Conservation (phyloP, 169 alveolate species). For the Plasmodium coatneyi region DNA sequence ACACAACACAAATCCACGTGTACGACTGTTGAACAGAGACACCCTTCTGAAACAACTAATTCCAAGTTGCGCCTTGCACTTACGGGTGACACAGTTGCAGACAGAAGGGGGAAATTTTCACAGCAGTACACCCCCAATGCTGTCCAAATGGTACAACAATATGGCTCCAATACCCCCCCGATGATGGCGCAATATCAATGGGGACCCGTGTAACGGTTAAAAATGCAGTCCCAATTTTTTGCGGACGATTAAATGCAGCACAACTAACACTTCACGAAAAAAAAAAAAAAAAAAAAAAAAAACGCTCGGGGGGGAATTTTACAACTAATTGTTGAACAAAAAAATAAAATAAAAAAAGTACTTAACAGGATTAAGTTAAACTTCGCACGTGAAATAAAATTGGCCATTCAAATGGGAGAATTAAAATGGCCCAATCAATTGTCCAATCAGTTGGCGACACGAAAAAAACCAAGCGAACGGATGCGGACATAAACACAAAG, state of each 20-base stretch:
- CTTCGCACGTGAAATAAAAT: neutral
- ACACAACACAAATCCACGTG: neutral
- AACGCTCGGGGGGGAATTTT: neutral
- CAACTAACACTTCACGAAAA: neutral
- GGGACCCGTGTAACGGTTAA: neutral
- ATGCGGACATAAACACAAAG: neutral
- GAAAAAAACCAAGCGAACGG: neutral
- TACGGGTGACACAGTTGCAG: neutral
- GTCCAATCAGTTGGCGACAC: neutral
- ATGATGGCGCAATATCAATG: neutral
- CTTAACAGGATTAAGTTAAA: neutral
- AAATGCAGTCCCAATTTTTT: neutral
- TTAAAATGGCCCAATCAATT: neutral
- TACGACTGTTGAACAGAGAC: neutral
- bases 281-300: slow-evolving; percentile 25
- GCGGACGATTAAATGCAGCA: neutral
- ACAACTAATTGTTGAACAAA: slow-evolving; percentile 24
- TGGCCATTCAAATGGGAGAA: neutral
- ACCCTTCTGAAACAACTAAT: neutral
- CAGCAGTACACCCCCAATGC: neutral
- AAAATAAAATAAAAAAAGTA: neutral
- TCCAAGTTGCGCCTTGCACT: slow-evolving; percentile 3
- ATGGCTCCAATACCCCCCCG: neutral
- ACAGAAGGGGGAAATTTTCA: neutral
- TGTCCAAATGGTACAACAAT: neutral